phyloP scores from a whole-genome alignment of 2,329 filamentous ascomycete genomes.

The Fusarium sublunatum region DNA sequence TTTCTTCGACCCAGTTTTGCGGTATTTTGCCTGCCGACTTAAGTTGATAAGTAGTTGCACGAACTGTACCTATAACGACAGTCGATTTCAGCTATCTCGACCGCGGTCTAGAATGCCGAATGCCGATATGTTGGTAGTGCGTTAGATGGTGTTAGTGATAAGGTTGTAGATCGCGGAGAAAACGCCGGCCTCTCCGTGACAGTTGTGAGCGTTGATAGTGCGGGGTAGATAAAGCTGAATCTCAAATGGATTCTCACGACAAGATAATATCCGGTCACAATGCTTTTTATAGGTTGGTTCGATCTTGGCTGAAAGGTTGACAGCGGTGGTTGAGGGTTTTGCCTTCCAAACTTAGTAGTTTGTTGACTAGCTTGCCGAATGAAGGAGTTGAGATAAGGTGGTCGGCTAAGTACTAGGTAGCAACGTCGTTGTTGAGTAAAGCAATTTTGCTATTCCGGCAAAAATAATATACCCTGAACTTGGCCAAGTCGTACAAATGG shows the following conservation, averaged over 20 bases:
- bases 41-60: not conserved
- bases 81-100: constrained; percentile 1
- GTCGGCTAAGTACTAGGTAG: too few species aligned
- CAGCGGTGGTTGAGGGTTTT: not conserved
- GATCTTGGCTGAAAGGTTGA: not conserved
- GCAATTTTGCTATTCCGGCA: too few species aligned
- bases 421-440: too few species aligned
- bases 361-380: not conserved
- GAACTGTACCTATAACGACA: not conserved
- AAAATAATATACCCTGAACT: too few species aligned
- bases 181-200: constrained; percentile 28
- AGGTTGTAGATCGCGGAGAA: constrained; percentile 27
- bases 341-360: not conserved
- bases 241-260: constrained; percentile 5
- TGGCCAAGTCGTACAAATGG: too few species aligned
- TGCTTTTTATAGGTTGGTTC: not conserved
- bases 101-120: constrained; percentile 29
- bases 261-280: not conserved
- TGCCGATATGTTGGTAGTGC: constrained; percentile 20
- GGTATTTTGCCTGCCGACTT: constrained; percentile 11
- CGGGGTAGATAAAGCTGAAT: constrained; percentile 29
- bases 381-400: not conserved
- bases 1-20: constrained; percentile 13
- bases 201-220: constrained; percentile 25
- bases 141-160: constrained; percentile 25